phyloP scores from a whole-genome alignment of 192 early-diverging fungal genomes.

The Thamnidium elegans region DNA sequence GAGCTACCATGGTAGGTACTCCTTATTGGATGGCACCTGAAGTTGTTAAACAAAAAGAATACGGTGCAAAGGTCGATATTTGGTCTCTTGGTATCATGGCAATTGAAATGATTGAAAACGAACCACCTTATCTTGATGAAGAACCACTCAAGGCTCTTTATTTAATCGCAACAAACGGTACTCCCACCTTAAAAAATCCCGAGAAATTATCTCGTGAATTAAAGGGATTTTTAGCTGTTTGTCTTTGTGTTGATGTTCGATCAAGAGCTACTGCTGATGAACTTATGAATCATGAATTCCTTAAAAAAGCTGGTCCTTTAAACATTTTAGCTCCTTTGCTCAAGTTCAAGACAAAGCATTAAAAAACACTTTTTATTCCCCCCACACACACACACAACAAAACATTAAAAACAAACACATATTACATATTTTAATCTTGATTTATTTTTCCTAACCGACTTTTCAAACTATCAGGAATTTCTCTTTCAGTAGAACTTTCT shows the following conservation, averaged over 20 bases:
- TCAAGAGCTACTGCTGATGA: slow-evolving; percentile 77
- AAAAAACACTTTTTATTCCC: slow-evolving; percentile 6
- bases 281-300: slow-evolving; percentile 79
- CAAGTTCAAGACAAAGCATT: slow-evolving; percentile 49
- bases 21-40: slow-evolving; percentile 90
- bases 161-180: slow-evolving; percentile 95
- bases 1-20: slow-evolving; percentile 86
- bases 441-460: not conserved
- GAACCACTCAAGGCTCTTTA: slow-evolving; percentile 94
- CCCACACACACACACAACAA: too few species aligned
- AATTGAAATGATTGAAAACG: slow-evolving; percentile 96
- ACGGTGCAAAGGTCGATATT: slow-evolving; percentile 77
- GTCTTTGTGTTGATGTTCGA: slow-evolving; percentile 85
- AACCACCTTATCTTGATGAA: slow-evolving; percentile 94
- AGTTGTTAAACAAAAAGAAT: slow-evolving; percentile 80
- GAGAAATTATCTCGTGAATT: slow-evolving; percentile 75
- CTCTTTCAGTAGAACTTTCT: not conserved
- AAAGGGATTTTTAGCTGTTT: slow-evolving; percentile 83
- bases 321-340: slow-evolving; percentile 63
- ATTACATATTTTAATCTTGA: not conserved
- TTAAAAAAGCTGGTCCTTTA: slow-evolving; percentile 62
- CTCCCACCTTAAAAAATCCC: slow-evolving; percentile 86
- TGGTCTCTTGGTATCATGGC: slow-evolving; percentile 98
- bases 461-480: not conserved
- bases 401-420: too few species aligned